These are phyloP conservation scores for Diaporthe amygdali DNA, from an alignment of 2,329 filamentous ascomycete species.

Conservation along the genomic window DNA sequence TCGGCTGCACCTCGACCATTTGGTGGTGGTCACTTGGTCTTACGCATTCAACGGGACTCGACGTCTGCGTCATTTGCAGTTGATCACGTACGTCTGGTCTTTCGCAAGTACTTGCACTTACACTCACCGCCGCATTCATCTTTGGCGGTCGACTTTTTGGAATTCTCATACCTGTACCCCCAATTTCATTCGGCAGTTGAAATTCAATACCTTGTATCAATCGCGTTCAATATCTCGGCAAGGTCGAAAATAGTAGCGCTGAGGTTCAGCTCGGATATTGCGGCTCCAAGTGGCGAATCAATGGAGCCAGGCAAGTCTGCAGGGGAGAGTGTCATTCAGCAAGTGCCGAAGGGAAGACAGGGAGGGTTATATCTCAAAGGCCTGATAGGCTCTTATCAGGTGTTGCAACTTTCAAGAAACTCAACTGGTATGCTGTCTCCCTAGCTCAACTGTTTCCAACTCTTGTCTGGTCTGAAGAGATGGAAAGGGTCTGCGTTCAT, in stretches of 20 bases:
- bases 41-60: background rate
- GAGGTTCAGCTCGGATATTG: background rate
- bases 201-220: background rate
- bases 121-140: slow-evolving; percentile 2
- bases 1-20: background rate
- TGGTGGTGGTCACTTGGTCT: background rate
- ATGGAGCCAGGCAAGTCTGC: background rate
- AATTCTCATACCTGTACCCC: background rate
- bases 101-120: background rate
- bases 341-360: background rate
- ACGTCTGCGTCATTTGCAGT: background rate
- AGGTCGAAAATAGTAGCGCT: too few species aligned
- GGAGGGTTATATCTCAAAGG: background rate
- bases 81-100: background rate
- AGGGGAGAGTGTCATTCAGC: background rate
- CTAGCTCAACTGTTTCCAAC: background rate
- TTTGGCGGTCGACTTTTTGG: background rate
- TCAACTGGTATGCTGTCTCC: too few species aligned
- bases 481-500: background rate
- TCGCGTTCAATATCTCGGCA: background rate
- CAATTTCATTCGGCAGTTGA: background rate
- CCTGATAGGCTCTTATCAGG: background rate
- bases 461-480: background rate
- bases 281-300: background rate
- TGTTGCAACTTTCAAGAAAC: background rate